Percentiles rank a stretch among this genome's conserved stretches.
Evolutionary conservation across 2,329 filamentous ascomycete genomes (phyloP).

Genomic region (Chrysosporium keratinophilum): DNA sequence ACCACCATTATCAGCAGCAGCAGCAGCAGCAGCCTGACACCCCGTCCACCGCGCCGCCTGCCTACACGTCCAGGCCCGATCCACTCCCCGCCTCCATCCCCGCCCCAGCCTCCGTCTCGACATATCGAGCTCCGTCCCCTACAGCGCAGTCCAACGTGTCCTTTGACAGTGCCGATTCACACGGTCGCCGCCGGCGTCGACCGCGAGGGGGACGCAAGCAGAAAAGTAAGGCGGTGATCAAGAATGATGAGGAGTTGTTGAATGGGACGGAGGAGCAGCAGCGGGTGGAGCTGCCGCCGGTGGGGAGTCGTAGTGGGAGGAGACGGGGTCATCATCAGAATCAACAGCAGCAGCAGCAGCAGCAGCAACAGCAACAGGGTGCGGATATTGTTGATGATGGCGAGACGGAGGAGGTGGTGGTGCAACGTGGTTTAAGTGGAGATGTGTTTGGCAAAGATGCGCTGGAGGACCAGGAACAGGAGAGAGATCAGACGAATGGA

Average conservation of each 20-base stretch:
- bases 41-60: conserved; percentile 4
- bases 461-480: conserved; percentile 3
- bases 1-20: too few relatives aligned
- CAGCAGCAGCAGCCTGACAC: not conserved
- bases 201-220: conserved; percentile 1
- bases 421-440: not conserved
- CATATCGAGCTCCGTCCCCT: not conserved
- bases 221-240: conserved; percentile 1
- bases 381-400: not conserved
- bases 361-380: not conserved
- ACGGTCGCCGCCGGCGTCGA: not conserved
- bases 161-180: not conserved
- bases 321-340: not conserved
- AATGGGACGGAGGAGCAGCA: not conserved
- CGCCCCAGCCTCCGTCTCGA: not conserved
- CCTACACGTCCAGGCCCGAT: conserved; percentile 6
- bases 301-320: not conserved
- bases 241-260: not conserved
- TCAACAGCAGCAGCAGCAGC: not conserved
- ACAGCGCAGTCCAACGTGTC: not conserved
- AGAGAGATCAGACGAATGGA: conserved; percentile 2
- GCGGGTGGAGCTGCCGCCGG: not conserved
- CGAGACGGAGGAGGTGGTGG: not conserved
- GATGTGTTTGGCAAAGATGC: conserved; percentile 1
- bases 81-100: not conserved